These are phyloP conservation scores for Scedosporium apiospermum DNA, from an alignment of 2,329 filamentous ascomycete genomes.

Conservation along the genomic window DNA sequence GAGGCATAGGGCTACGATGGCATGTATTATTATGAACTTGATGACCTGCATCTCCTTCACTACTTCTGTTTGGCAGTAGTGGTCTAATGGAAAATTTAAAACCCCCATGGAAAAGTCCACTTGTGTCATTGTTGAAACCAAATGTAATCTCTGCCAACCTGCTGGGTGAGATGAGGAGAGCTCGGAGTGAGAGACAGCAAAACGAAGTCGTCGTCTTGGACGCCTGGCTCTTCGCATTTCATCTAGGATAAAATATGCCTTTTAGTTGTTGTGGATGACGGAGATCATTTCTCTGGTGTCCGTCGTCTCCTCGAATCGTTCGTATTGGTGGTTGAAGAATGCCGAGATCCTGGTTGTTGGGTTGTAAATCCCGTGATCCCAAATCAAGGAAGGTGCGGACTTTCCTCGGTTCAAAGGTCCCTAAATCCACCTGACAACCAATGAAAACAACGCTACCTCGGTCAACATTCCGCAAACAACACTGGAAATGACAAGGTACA, in stretches of 20 bases:
- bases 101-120: too few relatives aligned
- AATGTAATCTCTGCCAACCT: too few relatives aligned
- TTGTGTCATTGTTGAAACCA: too few relatives aligned
- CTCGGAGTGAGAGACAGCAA: too few relatives aligned
- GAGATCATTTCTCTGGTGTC: background rate
- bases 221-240: too few relatives aligned
- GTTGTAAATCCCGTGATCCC: background rate
- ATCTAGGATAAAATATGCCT: background rate
- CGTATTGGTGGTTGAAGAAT: background rate
- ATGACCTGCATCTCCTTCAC: too few relatives aligned
- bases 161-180: too few relatives aligned
- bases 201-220: too few relatives aligned
- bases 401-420: background rate
- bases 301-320: background rate
- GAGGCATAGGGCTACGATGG: too few relatives aligned
- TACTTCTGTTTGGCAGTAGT: too few relatives aligned
- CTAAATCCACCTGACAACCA: slow-evolving; percentile 11
- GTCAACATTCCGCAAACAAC: background rate
- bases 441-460: slow-evolving; percentile 12
- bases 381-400: background rate
- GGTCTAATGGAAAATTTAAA: too few relatives aligned
- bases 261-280: background rate
- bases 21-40: too few relatives aligned
- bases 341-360: background rate
- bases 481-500: slow-evolving; percentile 14